These are phyloP conservation scores for Chenopodium formosanum DNA, from an alignment of 148 eudicot genomes.

Conservation along the genomic window DNA sequence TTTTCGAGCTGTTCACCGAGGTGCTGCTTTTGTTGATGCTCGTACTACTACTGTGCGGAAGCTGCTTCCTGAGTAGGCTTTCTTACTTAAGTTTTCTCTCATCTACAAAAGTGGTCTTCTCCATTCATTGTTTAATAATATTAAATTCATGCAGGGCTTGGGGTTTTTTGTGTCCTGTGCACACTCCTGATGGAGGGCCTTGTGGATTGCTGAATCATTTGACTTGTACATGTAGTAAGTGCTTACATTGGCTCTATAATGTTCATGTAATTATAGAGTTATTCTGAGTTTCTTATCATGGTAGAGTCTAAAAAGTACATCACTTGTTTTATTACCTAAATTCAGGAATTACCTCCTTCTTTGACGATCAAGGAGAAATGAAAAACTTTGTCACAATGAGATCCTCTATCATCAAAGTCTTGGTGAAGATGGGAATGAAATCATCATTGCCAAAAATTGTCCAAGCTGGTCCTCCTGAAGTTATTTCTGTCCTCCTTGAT, in stretches of 20 bases:
- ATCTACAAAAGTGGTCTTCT: neutral
- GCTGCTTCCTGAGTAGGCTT: constrained; percentile 88
- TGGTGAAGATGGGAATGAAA: constrained; percentile 74
- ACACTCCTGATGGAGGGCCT: constrained; percentile 98
- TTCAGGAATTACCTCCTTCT: constrained; percentile 80
- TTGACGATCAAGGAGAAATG: constrained; percentile 55
- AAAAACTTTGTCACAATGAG: constrained; percentile 62
- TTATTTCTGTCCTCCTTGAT: constrained; percentile 82
- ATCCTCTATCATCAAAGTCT: constrained; percentile 48
- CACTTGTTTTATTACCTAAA: neutral
- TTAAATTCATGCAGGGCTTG: constrained; percentile 56
- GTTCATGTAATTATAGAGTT: neutral
- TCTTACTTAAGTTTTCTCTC: neutral
- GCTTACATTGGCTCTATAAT: neutral
- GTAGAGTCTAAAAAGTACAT: neutral
- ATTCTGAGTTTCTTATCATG: neutral
- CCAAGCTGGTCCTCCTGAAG: constrained; percentile 82
- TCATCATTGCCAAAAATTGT: constrained; percentile 77
- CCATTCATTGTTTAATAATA: neutral
- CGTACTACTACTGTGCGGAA: constrained; percentile 98
- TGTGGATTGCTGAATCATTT: constrained; percentile 96
- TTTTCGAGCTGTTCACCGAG: constrained; percentile 95
- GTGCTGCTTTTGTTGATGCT: constrained; percentile 87
- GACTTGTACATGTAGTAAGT: constrained; percentile 82
- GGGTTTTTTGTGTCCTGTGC: constrained; percentile 99